A percentile compares a stretch with the other conserved stretches of the same genome.
These are phyloP conservation scores for Clavariopsis aquatica DNA, from an alignment of 495 filamentous ascomycete species.

Conservation along the genomic window DNA sequence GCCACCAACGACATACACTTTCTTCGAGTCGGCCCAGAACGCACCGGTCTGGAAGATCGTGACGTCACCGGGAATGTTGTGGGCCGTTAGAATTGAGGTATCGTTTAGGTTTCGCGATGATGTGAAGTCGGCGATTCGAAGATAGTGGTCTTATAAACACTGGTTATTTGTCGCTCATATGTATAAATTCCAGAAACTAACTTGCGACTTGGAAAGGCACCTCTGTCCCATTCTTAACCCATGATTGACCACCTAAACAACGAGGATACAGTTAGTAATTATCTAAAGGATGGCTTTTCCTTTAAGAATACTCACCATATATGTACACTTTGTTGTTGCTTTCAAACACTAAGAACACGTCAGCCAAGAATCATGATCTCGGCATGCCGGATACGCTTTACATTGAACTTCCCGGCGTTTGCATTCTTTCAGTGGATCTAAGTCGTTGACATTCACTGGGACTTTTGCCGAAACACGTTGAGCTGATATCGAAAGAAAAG, in stretches of 20 bases:
- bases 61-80: conserved; percentile 14
- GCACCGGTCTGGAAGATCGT: conserved; percentile 7
- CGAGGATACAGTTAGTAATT: not conserved
- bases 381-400: not conserved
- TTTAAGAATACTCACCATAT: conserved; percentile 9
- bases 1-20: conserved; percentile 8
- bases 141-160: conserved; percentile 12
- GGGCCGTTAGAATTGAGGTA: not conserved
- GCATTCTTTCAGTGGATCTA: conserved; percentile 16
- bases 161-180: not conserved
- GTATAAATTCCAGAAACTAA: not conserved
- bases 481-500: not conserved
- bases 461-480: not conserved
- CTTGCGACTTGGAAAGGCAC: conserved; percentile 1
- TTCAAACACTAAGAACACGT: conserved; percentile 1
- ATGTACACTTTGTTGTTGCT: conserved; percentile 14
- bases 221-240: conserved; percentile 13
- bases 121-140: conserved; percentile 19
- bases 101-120: not conserved
- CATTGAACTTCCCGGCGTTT: conserved; percentile 3
- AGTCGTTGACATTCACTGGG: conserved; percentile 4
- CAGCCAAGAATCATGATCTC: not conserved
- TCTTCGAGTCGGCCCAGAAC: conserved; percentile 17
- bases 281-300: not conserved
- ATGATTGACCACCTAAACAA: conserved; percentile 1